These are phyloP conservation scores for Mycena epipterygia DNA, from an alignment of 768 basidiomycete species.

Conservation along the genomic window DNA sequence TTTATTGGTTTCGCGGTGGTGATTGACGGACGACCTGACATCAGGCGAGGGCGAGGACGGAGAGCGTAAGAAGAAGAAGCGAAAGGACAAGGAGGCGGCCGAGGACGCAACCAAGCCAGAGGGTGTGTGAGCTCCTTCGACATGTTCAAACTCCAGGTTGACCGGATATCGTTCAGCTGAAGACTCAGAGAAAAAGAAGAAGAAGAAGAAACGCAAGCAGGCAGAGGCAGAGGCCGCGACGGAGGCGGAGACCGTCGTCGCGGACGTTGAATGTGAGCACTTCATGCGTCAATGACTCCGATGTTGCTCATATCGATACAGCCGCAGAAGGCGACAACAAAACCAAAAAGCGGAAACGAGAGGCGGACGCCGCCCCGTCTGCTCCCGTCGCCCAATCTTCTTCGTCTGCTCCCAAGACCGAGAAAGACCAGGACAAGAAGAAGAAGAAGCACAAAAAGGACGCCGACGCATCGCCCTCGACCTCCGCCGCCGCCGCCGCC, in stretches of 20 bases:
- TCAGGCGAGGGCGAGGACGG: conserved; percentile 31
- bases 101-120: conserved; percentile 56
- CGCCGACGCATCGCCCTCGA: conserved; percentile 40
- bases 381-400: conserved; percentile 33
- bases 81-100: conserved; percentile 37
- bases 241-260: conserved; percentile 59
- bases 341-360: conserved; percentile 58
- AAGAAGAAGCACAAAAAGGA: conserved; percentile 51
- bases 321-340: conserved; percentile 53
- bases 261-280: conserved; percentile 43
- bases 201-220: conserved; percentile 47
- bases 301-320: conserved; percentile 5
- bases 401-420: conserved; percentile 29
- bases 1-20: not conserved
- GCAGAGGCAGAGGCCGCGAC: too few species aligned
- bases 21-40: conserved; percentile 23
- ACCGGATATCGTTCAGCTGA: conserved; percentile 3
- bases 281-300: not conserved
- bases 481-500: conserved; percentile 36
- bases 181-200: conserved; percentile 32
- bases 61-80: conserved; percentile 41
- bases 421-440: conserved; percentile 40
- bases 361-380: conserved; percentile 40
- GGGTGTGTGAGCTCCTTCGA: conserved; percentile 37
- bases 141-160: not conserved